Evolutionary conservation across 2,329 filamentous ascomycete species (phyloP).

Genomic region (Laburnicola sp.): DNA sequence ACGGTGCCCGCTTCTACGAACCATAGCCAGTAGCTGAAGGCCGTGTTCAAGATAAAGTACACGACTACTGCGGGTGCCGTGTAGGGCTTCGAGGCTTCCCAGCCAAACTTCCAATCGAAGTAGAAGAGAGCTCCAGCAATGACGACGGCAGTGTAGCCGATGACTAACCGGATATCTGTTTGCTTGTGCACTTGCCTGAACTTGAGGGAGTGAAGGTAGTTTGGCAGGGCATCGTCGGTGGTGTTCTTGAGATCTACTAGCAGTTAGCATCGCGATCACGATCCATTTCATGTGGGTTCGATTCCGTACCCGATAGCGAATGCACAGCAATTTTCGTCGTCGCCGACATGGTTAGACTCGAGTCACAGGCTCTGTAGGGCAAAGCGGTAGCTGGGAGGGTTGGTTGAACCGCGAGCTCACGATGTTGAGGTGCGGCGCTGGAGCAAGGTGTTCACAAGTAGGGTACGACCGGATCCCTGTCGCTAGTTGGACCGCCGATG

Average conservation of each 20-base stretch:
- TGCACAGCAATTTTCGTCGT: constrained; percentile 64
- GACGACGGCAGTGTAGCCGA: constrained; percentile 81
- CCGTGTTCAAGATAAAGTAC: constrained; percentile 78
- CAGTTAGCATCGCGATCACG: constrained; percentile 20
- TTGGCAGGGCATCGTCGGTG: constrained; percentile 88
- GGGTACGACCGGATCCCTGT: constrained; percentile 35
- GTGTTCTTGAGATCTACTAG: constrained; percentile 88
- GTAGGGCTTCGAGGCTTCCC: constrained; percentile 80
- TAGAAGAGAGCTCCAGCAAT: constrained; percentile 83
- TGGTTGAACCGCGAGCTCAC: constrained; percentile 10
- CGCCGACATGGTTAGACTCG: constrained; percentile 35
- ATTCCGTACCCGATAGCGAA: constrained; percentile 62
- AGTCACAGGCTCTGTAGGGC: neutral
- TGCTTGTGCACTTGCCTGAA: constrained; percentile 82
- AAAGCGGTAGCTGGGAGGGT: neutral
- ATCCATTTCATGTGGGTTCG: neutral
- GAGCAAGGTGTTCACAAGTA: constrained; percentile 44
- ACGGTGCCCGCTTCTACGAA: constrained; percentile 78
- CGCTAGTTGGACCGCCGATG: constrained; percentile 25
- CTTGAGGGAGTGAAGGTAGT: constrained; percentile 86
- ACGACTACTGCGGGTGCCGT: constrained; percentile 76
- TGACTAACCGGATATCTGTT: constrained; percentile 76
- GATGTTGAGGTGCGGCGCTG: constrained; percentile 18
- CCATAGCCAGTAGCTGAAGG: constrained; percentile 82
- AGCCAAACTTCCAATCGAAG: constrained; percentile 90